Evolutionary conservation across 2,329 filamentous ascomycete genomes (phyloP).

Genomic region (Fusarium sp.): DNA sequence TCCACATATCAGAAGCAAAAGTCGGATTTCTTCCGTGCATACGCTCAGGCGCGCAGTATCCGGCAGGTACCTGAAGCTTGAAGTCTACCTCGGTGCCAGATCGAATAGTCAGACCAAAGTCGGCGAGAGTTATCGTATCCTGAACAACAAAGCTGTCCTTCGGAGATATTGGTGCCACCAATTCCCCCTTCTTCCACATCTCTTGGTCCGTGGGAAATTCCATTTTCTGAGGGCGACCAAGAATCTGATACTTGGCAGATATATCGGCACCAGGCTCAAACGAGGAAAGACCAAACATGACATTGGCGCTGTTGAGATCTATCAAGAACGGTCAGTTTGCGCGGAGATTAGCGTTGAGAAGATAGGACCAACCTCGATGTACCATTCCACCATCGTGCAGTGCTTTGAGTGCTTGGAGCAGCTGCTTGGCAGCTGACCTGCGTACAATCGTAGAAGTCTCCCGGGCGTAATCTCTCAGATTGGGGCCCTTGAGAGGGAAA

Average conservation of each 20-base stretch:
- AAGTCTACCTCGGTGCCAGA: background rate
- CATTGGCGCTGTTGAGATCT: background rate
- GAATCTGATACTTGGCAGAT: background rate
- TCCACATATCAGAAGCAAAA: background rate
- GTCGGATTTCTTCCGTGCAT: background rate
- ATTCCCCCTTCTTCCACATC: fast-evolving
- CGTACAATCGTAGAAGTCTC: background rate
- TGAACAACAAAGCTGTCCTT: background rate
- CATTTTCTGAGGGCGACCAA: background rate
- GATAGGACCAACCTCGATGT: background rate
- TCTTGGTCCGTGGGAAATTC: background rate
- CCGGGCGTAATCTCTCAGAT: background rate
- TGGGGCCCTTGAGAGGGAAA: background rate
- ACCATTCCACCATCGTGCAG: background rate
- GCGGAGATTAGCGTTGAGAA: fast-evolving
- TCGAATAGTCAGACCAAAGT: background rate
- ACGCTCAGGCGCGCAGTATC: background rate
- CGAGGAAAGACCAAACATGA: background rate
- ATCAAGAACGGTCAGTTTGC: fast-evolving
- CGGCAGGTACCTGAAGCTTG: fast-evolving
- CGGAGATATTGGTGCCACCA: background rate
- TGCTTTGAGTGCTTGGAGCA: background rate
- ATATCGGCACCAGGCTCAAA: background rate
- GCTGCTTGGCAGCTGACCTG: background rate
- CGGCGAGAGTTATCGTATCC: background rate